Conservation (phyloP, 176 grass and related monocot species). For the Triticum dicoccoides region DNA sequence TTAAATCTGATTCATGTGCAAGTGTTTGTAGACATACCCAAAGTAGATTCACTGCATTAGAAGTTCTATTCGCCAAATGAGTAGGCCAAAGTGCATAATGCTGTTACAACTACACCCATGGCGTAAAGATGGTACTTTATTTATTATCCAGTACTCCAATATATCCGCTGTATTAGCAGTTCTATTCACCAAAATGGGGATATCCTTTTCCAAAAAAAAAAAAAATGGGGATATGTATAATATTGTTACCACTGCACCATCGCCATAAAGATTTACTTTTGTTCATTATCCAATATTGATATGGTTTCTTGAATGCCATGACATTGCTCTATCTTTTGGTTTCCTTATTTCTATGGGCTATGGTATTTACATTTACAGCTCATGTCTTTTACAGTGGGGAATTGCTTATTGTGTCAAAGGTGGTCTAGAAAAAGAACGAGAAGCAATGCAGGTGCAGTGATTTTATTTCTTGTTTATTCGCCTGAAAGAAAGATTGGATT, state of each 20-base stretch:
- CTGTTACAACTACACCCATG: not conserved
- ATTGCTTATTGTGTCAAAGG: constrained; percentile 88
- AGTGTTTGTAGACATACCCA: not conserved
- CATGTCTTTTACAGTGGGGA: constrained; percentile 68
- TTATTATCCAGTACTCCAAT: not conserved
- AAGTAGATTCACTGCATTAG: not conserved
- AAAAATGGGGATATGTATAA: not conserved
- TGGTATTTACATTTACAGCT: constrained; percentile 6
- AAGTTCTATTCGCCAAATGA: no score
- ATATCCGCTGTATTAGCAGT: not conserved
- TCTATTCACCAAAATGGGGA: not conserved
- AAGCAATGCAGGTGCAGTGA: constrained; percentile 73
- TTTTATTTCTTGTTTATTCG: not conserved
- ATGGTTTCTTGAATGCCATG: constrained; percentile 7
- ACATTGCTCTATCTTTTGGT: not conserved
- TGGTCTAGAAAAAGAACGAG: constrained; percentile 55
- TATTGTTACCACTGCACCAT: not conserved
- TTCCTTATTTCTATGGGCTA: not conserved
- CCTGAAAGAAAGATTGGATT: not conserved
- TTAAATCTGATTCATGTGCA: not conserved
- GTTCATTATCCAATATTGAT: not conserved
- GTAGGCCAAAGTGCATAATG: not conserved
- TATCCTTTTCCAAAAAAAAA: no score
- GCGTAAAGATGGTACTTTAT: not conserved
- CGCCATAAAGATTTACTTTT: not conserved